Evolutionary conservation across 495 filamentous ascomycete species (phyloP).

Genomic region (Aspergillus diversus): DNA sequence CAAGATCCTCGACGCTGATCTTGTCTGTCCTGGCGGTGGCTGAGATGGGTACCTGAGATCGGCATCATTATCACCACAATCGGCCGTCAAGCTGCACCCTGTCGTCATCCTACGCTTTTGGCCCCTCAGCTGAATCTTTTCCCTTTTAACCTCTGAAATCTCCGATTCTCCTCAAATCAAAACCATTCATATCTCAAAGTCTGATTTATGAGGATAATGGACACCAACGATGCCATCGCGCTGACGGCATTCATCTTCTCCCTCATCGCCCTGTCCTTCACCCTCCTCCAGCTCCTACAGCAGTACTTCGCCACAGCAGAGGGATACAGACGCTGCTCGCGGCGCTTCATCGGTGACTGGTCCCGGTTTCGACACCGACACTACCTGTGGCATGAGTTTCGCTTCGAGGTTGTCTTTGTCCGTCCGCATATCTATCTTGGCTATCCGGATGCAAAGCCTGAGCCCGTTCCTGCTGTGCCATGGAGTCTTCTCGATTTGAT

Average conservation of each 20-base stretch:
- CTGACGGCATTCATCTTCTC: not conserved
- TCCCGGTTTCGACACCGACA: slow-evolving; percentile 5
- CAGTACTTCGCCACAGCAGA: slow-evolving; percentile 12
- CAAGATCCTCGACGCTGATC: too few relatives aligned
- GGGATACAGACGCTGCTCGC: slow-evolving; percentile 11
- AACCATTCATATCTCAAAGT: not conserved
- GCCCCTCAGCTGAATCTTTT: not conserved
- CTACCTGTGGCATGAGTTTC: slow-evolving; percentile 8
- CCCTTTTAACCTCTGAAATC: too few relatives aligned
- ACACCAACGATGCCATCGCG: not conserved
- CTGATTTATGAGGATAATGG: not conserved
- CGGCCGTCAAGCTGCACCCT: not conserved
- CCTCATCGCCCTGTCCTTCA: not conserved
- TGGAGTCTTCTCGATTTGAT: not conserved
- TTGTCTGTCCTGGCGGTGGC: too few relatives aligned
- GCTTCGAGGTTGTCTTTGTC: slow-evolving; percentile 5
- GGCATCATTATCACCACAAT: too few relatives aligned
- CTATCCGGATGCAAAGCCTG: not conserved
- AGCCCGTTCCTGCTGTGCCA: not conserved
- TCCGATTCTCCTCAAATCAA: not conserved
- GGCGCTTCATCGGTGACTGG: slow-evolving; percentile 9
- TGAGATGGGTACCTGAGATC: too few relatives aligned
- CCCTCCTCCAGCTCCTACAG: slow-evolving; percentile 10
- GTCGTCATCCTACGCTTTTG: not conserved
- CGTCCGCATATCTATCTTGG: slow-evolving; percentile 10